These are phyloP conservation scores for Saksenaea oblongispora DNA, from an alignment of 371 early-diverging fungal species.

Conservation along the genomic window DNA sequence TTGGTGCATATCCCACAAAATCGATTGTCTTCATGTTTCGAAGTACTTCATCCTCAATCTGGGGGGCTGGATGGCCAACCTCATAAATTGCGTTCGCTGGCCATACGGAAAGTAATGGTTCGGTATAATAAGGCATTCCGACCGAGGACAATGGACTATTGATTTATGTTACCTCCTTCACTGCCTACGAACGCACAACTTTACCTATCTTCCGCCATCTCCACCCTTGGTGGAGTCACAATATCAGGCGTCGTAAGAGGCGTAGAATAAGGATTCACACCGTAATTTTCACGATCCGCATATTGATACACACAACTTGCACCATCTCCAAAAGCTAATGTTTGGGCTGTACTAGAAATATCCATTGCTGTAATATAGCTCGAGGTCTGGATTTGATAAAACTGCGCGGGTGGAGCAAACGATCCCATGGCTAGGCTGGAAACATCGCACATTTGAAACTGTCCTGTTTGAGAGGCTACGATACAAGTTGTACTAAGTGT, in stretches of 20 bases:
- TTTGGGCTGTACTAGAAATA: constrained; percentile 75
- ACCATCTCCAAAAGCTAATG: constrained; percentile 72
- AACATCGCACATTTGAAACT: constrained; percentile 78
- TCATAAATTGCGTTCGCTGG: constrained; percentile 60
- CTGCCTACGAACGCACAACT: background rate
- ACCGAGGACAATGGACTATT: constrained; percentile 70
- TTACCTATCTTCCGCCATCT: constrained; percentile 61
- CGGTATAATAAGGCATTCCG: constrained; percentile 81
- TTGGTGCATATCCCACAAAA: constrained; percentile 91
- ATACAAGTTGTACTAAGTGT: constrained; percentile 68
- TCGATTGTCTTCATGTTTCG: constrained; percentile 83
- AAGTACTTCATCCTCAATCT: constrained; percentile 74
- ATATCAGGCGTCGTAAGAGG: constrained; percentile 64
- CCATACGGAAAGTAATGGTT: constrained; percentile 77
- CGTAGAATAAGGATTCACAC: constrained; percentile 70
- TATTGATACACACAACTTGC: constrained; percentile 70
- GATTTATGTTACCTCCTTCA: background rate
- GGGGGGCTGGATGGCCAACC: constrained; percentile 68
- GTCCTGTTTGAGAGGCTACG: constrained; percentile 69
- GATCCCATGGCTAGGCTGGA: constrained; percentile 52
- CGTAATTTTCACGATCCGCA: constrained; percentile 63
- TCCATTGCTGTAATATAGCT: constrained; percentile 71
- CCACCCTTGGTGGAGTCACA: constrained; percentile 45
- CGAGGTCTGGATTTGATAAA: constrained; percentile 69
- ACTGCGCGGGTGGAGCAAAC: constrained; percentile 58